phyloP scores from a whole-genome alignment of 352 stramenopile species.

The Pseudoperonospora humuli region DNA sequence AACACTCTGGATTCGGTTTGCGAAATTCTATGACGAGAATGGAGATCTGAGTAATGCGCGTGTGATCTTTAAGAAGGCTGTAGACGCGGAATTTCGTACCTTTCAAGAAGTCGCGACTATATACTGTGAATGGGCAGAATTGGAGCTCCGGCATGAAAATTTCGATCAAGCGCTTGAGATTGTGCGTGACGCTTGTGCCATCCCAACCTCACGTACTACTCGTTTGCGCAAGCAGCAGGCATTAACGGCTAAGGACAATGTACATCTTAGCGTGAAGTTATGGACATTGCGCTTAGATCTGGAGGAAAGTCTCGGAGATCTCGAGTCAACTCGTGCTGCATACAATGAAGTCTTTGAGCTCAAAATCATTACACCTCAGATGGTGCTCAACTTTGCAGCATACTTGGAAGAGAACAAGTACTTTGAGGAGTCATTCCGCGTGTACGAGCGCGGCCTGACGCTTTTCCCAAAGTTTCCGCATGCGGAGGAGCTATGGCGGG shows the following conservation, averaged over 20 bases:
- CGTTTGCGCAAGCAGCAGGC: conserved; percentile 47
- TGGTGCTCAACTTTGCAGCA: conserved; percentile 95
- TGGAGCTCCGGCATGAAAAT: conserved; percentile 93
- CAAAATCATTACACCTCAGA: conserved; percentile 93
- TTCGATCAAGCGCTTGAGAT: conserved; percentile 91
- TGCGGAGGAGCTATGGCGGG: conserved; percentile 91
- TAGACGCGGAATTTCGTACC: conserved; percentile 63
- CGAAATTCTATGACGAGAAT: conserved; percentile 92
- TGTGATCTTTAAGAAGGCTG: conserved; percentile 88
- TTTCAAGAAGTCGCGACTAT: conserved; percentile 92
- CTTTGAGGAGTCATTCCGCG: conserved; percentile 93
- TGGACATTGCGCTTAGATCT: conserved; percentile 97
- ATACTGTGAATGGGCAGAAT: conserved; percentile 92
- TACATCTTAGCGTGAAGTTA: conserved; percentile 90
- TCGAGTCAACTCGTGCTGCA: conserved; percentile 90
- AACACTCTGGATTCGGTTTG: conserved; percentile 91
- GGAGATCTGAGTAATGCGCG: conserved; percentile 89
- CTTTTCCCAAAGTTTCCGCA: conserved; percentile 92
- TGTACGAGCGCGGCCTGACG: conserved; percentile 86
- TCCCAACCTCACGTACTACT: conserved; percentile 38
- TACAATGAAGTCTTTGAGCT: conserved; percentile 95
- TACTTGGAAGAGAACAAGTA: conserved; percentile 97
- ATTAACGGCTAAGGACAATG: conserved; percentile 54
- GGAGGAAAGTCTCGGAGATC: conserved; percentile 95
- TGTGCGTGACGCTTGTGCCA: conserved; percentile 72